Evolutionary conservation across 179 eudicot species (phyloP).

Genomic region (Amaranthus tricolor): DNA sequence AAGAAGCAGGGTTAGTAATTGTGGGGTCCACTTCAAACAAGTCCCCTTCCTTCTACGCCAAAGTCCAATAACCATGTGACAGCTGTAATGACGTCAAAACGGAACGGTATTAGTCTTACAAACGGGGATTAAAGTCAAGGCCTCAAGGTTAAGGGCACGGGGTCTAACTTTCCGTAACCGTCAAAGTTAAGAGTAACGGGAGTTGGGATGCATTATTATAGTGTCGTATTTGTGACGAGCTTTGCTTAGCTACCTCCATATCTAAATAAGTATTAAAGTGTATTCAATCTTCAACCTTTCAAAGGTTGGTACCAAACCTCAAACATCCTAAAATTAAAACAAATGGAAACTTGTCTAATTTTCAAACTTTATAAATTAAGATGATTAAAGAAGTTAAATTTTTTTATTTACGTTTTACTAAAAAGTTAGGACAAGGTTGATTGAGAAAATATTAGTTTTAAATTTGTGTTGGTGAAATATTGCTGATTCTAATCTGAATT

Average conservation of each 20-base stretch:
- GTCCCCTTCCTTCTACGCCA: constrained; percentile 28
- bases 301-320: constrained; percentile 26
- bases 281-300: background rate
- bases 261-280: background rate
- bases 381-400: too few species aligned
- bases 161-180: constrained; percentile 22
- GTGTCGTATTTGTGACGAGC: constrained; percentile 26
- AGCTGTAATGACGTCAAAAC: constrained; percentile 17
- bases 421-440: too few species aligned
- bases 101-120: background rate
- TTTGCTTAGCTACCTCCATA: background rate
- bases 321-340: constrained; percentile 1
- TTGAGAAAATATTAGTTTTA: too few species aligned
- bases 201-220: background rate
- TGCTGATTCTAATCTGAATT: too few species aligned
- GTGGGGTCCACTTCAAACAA: background rate
- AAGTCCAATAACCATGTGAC: constrained; percentile 25
- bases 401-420: too few species aligned
- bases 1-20: background rate
- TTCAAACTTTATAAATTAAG: too few species aligned
- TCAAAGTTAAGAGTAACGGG: background rate
- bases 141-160: background rate
- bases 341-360: background rate
- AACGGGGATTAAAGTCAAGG: constrained; percentile 8
- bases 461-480: too few species aligned